Evolutionary conservation across 1,139 yeast species (phyloP).

Genomic region (Blastobotrys elegans): DNA sequence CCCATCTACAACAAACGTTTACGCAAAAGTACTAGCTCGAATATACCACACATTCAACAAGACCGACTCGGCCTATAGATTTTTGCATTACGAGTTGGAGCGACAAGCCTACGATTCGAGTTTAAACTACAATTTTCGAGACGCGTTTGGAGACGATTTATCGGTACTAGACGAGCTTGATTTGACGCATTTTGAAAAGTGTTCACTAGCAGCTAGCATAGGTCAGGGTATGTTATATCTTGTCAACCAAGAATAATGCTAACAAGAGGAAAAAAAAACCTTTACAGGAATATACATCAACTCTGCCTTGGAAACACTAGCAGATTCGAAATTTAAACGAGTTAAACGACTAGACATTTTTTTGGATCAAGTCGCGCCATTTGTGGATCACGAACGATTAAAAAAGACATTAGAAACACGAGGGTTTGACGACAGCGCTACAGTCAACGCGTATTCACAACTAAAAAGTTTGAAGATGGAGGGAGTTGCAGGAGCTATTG

Average conservation of each 20-base stretch:
- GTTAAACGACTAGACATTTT: neutral
- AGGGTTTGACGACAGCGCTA: neutral
- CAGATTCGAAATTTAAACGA: neutral
- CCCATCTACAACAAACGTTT: neutral
- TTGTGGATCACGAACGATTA: neutral
- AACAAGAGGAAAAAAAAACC: too few species aligned
- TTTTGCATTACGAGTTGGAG: neutral
- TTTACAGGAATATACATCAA: neutral
- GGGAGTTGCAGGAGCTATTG: slow-evolving; percentile 9
- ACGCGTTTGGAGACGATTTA: slow-evolving; percentile 3
- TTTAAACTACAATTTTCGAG: neutral
- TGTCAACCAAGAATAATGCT: too few species aligned
- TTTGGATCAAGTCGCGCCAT: neutral
- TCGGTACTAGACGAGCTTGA: slow-evolving; percentile 4
- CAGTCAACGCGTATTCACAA: neutral
- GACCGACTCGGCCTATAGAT: neutral
- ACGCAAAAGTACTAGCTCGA: neutral
- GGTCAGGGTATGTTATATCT: slow-evolving; percentile 5
- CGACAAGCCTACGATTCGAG: neutral
- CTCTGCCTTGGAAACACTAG: neutral
- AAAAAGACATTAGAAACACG: neutral
- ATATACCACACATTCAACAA: neutral
- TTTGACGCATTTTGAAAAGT: slow-evolving; percentile 3
- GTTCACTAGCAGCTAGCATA: neutral
- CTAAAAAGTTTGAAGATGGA: slow-evolving; percentile 5